A percentile compares a stretch with the other conserved stretches of the same genome.
phyloP scores from a whole-genome alignment of 78 protist genomes.

The Thecamonas trahens region DNA sequence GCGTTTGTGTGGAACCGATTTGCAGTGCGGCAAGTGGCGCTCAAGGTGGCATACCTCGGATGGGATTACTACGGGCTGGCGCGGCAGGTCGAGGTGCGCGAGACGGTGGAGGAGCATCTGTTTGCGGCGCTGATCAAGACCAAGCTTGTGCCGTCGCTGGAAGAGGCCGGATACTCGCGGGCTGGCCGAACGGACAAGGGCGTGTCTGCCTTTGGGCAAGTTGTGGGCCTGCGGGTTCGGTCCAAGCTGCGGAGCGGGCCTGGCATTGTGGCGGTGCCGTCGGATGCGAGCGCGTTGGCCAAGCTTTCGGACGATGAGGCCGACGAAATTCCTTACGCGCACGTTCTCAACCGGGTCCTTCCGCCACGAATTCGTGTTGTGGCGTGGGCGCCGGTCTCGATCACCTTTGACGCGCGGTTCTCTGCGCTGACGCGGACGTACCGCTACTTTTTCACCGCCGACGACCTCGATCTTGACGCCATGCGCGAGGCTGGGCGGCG shows the following conservation, averaged over 20 bases:
- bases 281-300: no score
- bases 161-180: constrained; percentile 2
- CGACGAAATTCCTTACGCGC: constrained; percentile 34
- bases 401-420: constrained; percentile 47
- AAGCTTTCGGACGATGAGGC: no score
- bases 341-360: constrained; percentile 43
- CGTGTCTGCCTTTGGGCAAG: constrained; percentile 55
- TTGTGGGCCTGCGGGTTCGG: constrained; percentile 25
- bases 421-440: constrained; percentile 40
- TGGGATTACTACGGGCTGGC: constrained; percentile 34
- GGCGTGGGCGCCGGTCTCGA: constrained; percentile 55
- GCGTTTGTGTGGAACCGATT: constrained; percentile 9
- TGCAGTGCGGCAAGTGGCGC: constrained; percentile 11
- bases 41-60: constrained; percentile 25
- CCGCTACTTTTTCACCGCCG: constrained; percentile 26
- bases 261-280: neutral
- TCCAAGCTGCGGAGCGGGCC: no score
- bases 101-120: constrained; percentile 29
- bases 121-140: constrained; percentile 21
- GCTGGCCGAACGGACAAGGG: constrained; percentile 67
- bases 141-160: neutral
- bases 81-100: constrained; percentile 2
- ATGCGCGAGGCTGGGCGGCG: constrained; percentile 5
- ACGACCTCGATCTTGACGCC: neutral
- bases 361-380: constrained; percentile 52